A percentile compares a stretch with the other conserved stretches of the same genome.
phyloP scores from a whole-genome alignment of 352 stramenopile species.

The Phytopythium aichiense region DNA sequence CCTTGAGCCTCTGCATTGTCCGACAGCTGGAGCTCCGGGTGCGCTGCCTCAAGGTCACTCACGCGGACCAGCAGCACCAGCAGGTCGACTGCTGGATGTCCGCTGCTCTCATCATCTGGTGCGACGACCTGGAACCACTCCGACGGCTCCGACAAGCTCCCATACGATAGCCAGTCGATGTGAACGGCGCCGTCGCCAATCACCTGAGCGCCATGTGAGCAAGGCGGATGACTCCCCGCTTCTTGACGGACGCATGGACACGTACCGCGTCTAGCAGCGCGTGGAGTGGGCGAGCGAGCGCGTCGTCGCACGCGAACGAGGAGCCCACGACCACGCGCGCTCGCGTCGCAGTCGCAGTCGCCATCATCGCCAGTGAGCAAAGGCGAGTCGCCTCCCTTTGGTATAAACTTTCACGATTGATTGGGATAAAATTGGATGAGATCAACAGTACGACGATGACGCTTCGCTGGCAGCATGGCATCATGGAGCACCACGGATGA shows the following conservation, averaged over 20 bases:
- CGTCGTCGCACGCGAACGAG: conserved; percentile 58
- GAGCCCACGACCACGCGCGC: conserved; percentile 40
- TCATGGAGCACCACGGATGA: background rate
- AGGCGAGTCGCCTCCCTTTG: background rate
- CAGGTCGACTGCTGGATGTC: too few relatives aligned
- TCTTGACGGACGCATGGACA: conserved; percentile 3
- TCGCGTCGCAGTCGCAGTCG: background rate
- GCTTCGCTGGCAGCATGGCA: background rate
- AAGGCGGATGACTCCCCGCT: background rate
- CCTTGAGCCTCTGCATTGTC: background rate
- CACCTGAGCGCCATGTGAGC: conserved; percentile 13
- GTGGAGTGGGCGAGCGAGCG: conserved; percentile 45
- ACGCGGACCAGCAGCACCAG: conserved; percentile 58
- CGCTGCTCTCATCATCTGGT: background rate
- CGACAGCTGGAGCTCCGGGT: conserved; percentile 41
- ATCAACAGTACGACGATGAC: background rate
- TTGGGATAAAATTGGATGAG: conserved; percentile 1
- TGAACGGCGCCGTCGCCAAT: conserved; percentile 20
- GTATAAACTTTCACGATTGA: background rate
- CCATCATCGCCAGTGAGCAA: conserved; percentile 1
- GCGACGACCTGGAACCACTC: conserved; percentile 21
- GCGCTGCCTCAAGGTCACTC: conserved; percentile 43
- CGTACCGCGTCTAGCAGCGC: conserved; percentile 44
- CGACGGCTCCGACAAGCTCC: conserved; percentile 28
- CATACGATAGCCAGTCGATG: conserved; percentile 59